A percentile compares a stretch with the other conserved stretches of the same genome.
These are phyloP conservation scores for Camellia lanceoleosa DNA, from an alignment of 148 eudicot species.

Conservation along the genomic window DNA sequence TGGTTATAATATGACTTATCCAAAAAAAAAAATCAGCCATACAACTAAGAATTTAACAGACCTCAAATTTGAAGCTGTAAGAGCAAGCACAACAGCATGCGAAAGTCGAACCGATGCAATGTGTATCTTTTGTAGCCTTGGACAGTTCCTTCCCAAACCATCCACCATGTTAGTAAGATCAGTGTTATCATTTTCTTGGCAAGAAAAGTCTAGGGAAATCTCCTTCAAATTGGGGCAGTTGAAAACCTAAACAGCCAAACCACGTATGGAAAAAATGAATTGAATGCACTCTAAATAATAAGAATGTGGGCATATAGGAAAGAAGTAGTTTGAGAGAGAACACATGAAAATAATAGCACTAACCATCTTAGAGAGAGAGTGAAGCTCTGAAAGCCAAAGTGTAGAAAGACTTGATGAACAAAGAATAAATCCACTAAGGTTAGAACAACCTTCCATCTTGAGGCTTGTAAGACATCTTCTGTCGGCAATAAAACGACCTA, in stretches of 20 bases:
- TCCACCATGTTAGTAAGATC: constrained; percentile 65
- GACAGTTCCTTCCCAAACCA: constrained; percentile 75
- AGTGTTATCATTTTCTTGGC: constrained; percentile 71
- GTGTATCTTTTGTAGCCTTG: constrained; percentile 74
- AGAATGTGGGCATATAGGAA: not conserved
- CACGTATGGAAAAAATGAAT: not conserved
- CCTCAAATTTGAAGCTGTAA: constrained; percentile 80
- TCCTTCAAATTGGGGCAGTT: constrained; percentile 86
- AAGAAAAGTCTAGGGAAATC: constrained; percentile 71
- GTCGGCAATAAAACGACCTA: constrained; percentile 83
- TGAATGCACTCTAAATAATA: not conserved
- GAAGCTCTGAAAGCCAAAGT: constrained; percentile 91
- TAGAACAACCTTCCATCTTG: constrained; percentile 88
- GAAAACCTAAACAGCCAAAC: constrained; percentile 43
- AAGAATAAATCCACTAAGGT: constrained; percentile 58
- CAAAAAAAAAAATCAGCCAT: not conserved
- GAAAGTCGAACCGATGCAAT: constrained; percentile 72
- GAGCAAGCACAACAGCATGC: constrained; percentile 79
- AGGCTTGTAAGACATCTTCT: constrained; percentile 68
- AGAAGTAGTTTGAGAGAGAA: not conserved
- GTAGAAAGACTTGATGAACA: constrained; percentile 70
- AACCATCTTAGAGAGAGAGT: constrained; percentile 83
- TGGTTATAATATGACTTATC: too few relatives aligned
- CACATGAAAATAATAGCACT: constrained; percentile 17
- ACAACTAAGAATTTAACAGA: constrained; percentile 21